Conservation (phyloP, 805 yeast genomes). For the Torulaspora indica region DNA sequence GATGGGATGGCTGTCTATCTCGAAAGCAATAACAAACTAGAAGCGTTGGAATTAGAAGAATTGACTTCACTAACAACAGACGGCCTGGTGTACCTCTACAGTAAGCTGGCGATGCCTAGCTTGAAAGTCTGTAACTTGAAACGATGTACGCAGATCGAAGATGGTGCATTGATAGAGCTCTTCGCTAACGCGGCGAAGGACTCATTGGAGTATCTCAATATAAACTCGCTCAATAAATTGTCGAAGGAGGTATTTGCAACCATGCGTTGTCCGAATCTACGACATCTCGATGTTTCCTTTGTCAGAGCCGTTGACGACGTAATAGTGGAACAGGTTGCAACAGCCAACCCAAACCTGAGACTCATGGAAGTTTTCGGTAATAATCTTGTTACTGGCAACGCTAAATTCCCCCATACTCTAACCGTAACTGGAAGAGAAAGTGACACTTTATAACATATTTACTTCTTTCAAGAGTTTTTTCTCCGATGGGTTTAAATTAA, state of each 20-base stretch:
- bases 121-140: slow-evolving; percentile 55
- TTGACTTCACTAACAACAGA: slow-evolving; percentile 66
- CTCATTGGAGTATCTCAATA: slow-evolving; percentile 61
- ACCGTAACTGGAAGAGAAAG: slow-evolving; percentile 72
- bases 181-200: slow-evolving; percentile 53
- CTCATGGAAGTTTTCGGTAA: slow-evolving; percentile 79
- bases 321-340: slow-evolving; percentile 52
- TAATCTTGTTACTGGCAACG: slow-evolving; percentile 57
- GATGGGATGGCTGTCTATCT: slow-evolving; percentile 61
- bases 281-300: slow-evolving; percentile 73
- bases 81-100: slow-evolving; percentile 57
- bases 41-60: slow-evolving; percentile 52
- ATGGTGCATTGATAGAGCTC: slow-evolving; percentile 55
- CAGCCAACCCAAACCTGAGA: slow-evolving; percentile 56
- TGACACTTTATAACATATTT: slow-evolving; percentile 43
- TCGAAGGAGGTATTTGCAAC: slow-evolving; percentile 48
- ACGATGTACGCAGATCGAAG: slow-evolving; percentile 63
- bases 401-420: slow-evolving; percentile 49
- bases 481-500: background rate
- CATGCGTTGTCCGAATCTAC: slow-evolving; percentile 53
- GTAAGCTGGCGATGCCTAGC: slow-evolving; percentile 46
- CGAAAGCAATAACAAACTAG: slow-evolving; percentile 39
- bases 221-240: slow-evolving; percentile 67
- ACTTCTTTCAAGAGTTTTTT: background rate
- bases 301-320: slow-evolving; percentile 71